phyloP scores from a whole-genome alignment of 2,329 filamentous ascomycete species.

The Exophiala oligosperma region DNA sequence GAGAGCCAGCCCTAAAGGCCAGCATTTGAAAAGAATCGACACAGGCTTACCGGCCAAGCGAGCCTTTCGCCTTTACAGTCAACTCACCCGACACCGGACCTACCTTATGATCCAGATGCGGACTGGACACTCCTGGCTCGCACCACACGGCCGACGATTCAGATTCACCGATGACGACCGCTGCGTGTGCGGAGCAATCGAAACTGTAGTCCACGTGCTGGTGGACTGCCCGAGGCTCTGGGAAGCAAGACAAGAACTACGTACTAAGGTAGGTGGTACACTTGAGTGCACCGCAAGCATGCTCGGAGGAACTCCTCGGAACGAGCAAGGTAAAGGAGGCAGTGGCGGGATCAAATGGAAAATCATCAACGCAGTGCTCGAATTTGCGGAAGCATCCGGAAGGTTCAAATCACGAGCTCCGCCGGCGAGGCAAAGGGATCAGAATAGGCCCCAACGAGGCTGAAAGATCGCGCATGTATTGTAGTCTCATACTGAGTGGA shows the following conservation, averaged over 20 bases:
- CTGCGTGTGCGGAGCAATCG: slow-evolving; percentile 27
- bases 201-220: slow-evolving; percentile 28
- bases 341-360: slow-evolving; percentile 8
- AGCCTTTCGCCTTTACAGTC: slow-evolving; percentile 16
- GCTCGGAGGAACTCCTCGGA: slow-evolving; percentile 27
- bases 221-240: slow-evolving; percentile 29
- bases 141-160: slow-evolving; percentile 15
- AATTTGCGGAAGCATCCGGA: slow-evolving; percentile 20
- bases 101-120: slow-evolving; percentile 28
- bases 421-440: slow-evolving; percentile 4
- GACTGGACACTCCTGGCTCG: slow-evolving; percentile 29
- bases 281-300: slow-evolving; percentile 29
- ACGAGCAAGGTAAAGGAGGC: slow-evolving; percentile 18
- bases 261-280: slow-evolving; percentile 22
- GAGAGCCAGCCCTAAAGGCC: slow-evolving; percentile 3
- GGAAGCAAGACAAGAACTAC: slow-evolving; percentile 9
- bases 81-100: slow-evolving; percentile 21
- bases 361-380: slow-evolving; percentile 13
- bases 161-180: slow-evolving; percentile 11
- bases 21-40: slow-evolving; percentile 5
- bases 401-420: slow-evolving; percentile 17
- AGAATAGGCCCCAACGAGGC: slow-evolving; percentile 10
- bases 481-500: too few species aligned
- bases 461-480: slow-evolving; percentile 14
- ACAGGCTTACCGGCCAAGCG: slow-evolving; percentile 11